Evolutionary conservation across 2,329 filamentous ascomycete species (phyloP).

Genomic region (Hypoxylon sp.): DNA sequence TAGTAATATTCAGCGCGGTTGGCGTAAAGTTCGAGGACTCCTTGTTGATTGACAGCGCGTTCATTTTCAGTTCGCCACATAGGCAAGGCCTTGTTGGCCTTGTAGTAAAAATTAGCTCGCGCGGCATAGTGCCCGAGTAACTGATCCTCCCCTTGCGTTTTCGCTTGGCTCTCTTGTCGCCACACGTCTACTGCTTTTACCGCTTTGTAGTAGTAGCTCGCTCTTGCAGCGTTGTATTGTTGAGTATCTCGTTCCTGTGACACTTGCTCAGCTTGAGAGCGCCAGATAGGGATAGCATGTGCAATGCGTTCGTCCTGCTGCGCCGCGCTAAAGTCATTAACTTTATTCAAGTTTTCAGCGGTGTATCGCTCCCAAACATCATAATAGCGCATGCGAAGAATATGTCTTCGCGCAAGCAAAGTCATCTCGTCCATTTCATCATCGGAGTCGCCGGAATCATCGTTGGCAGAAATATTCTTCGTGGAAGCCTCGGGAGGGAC

Average conservation of each 20-base stretch:
- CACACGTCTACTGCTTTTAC: constrained; percentile 38
- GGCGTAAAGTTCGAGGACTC: constrained; percentile 40
- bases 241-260: constrained; percentile 32
- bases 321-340: constrained; percentile 38
- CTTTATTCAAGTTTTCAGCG: constrained; percentile 36
- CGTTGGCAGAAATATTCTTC: not conserved
- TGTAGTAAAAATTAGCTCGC: constrained; percentile 45
- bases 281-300: constrained; percentile 35
- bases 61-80: constrained; percentile 32
- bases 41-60: constrained; percentile 35
- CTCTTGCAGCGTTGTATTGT: constrained; percentile 35
- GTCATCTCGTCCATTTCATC: constrained; percentile 44
- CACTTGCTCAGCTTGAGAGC: constrained; percentile 26
- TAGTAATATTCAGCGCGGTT: constrained; percentile 44
- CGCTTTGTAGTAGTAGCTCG: constrained; percentile 37
- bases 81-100: constrained; percentile 36
- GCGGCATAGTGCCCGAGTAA: constrained; percentile 40
- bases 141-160: constrained; percentile 26
- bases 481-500: constrained; percentile 1
- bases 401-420: constrained; percentile 46
- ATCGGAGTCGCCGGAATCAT: constrained; percentile 9
- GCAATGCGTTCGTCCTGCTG: constrained; percentile 29
- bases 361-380: constrained; percentile 46
- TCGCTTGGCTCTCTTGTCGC: constrained; percentile 35
- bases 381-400: constrained; percentile 48